Percentiles rank a stretch among this genome's conserved stretches.
phyloP scores from a whole-genome alignment of 108 stramenopile genomes.

The Heterococcus sp. region DNA sequence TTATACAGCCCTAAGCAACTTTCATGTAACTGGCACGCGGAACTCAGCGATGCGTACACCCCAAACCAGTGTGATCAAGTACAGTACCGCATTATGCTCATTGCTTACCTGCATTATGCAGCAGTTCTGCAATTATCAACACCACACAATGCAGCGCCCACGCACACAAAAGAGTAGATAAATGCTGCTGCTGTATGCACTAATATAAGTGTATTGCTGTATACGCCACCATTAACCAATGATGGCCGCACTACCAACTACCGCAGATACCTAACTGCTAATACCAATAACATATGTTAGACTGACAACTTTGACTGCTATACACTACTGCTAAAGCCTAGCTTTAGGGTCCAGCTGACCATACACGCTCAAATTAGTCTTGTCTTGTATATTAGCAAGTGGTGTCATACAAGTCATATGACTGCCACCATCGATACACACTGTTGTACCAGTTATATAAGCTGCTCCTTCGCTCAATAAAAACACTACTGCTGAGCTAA shows the following conservation, averaged over 20 bases:
- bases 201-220: too few relatives aligned
- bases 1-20: too few relatives aligned
- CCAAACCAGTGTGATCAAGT: too few relatives aligned
- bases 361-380: neutral
- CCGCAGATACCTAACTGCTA: neutral
- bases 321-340: neutral
- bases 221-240: too few relatives aligned
- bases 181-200: neutral
- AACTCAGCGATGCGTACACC: too few relatives aligned
- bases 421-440: conserved; percentile 18
- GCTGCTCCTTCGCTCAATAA: conserved; percentile 7
- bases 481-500: conserved; percentile 1
- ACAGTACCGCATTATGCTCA: too few relatives aligned
- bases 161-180: neutral
- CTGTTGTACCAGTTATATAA: conserved; percentile 10
- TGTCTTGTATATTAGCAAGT: conserved; percentile 1
- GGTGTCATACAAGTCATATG: conserved; percentile 1
- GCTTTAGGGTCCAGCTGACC: conserved; percentile 3
- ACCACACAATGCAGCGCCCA: too few relatives aligned
- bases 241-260: too few relatives aligned
- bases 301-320: too few relatives aligned
- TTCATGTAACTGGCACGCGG: too few relatives aligned
- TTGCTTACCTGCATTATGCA: too few relatives aligned
- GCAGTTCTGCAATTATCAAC: too few relatives aligned
- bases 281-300: neutral